Conservation (phyloP, 768 basidiomycete genomes). For the Sarcodon sp. region DNA sequence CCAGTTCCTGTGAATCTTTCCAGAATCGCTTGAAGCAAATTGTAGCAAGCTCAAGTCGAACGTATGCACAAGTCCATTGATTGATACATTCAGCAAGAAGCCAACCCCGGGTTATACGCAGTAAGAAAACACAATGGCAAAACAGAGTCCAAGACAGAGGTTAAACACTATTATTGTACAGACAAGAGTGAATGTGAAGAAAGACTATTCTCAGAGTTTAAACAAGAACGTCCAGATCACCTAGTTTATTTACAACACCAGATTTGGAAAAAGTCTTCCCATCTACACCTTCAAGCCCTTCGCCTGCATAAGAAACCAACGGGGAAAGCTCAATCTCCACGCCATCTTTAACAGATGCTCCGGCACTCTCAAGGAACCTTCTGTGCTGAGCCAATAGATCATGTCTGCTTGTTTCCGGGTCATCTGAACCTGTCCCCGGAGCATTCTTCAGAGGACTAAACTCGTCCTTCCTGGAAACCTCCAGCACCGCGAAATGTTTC, state of each 20-base stretch:
- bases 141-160: too few relatives aligned
- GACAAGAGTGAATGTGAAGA: background rate
- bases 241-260: constrained; percentile 49
- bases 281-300: constrained; percentile 69
- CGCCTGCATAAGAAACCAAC: constrained; percentile 81
- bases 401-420: constrained; percentile 79
- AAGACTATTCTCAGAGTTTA: constrained; percentile 16
- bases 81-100: too few relatives aligned
- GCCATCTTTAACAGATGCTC: constrained; percentile 57
- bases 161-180: too few relatives aligned
- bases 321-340: constrained; percentile 90
- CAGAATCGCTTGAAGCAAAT: too few relatives aligned
- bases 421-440: constrained; percentile 81
- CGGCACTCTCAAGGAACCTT: constrained; percentile 71
- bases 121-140: too few relatives aligned
- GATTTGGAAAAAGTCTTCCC: constrained; percentile 72
- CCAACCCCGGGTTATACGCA: too few relatives aligned
- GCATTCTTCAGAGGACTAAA: constrained; percentile 98
- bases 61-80: too few relatives aligned
- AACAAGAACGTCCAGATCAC: constrained; percentile 60
- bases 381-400: constrained; percentile 84
- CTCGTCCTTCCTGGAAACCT: constrained; percentile 80
- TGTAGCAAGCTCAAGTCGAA: too few relatives aligned
- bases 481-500: constrained; percentile 69
- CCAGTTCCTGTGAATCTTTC: too few relatives aligned